Evolutionary conservation across 2,329 filamentous ascomycete species (phyloP).

Genomic region (Monosporascus sp.): DNA sequence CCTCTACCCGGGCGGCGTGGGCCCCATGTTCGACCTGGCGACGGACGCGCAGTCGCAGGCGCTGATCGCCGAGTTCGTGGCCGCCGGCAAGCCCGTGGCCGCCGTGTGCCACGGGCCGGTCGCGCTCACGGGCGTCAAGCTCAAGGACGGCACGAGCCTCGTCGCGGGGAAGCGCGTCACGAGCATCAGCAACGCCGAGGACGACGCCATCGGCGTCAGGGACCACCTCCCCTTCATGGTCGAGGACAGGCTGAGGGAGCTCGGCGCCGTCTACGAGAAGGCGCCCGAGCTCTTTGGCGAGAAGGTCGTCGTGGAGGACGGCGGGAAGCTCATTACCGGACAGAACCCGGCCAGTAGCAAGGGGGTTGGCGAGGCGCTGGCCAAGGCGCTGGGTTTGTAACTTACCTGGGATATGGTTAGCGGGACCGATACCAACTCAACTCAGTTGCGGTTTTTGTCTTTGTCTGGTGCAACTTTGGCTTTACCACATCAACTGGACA

Average conservation of each 20-base stretch:
- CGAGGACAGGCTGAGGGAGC: conserved; percentile 48
- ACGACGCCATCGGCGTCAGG: conserved; percentile 37
- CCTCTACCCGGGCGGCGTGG: conserved; percentile 54
- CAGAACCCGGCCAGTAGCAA: conserved; percentile 53
- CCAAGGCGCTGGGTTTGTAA: conserved; percentile 36
- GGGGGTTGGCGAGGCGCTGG: conserved; percentile 46
- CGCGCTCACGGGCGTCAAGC: conserved; percentile 54
- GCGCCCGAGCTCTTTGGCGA: conserved; percentile 44
- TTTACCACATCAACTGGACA: too few relatives aligned
- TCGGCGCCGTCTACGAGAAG: conserved; percentile 52
- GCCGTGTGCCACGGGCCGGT: conserved; percentile 67
- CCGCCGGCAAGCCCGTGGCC: conserved; percentile 55
- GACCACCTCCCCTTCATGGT: conserved; percentile 55
- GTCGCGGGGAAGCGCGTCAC: conserved; percentile 54
- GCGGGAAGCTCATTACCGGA: conserved; percentile 48
- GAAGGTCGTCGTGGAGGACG: conserved; percentile 42
- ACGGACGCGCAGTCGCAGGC: conserved; percentile 50
- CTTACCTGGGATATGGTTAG: too few relatives aligned
- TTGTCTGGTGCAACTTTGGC: too few relatives aligned
- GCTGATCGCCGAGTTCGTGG: conserved; percentile 58
- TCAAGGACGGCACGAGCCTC: conserved; percentile 45
- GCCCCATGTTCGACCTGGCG: conserved; percentile 64
- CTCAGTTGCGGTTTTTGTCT: too few relatives aligned
- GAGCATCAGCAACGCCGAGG: conserved; percentile 54
- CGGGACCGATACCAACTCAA: too few relatives aligned